Evolutionary conservation across 495 filamentous ascomycete genomes (phyloP).

Genomic region (Annulohypoxylon maeteangense): DNA sequence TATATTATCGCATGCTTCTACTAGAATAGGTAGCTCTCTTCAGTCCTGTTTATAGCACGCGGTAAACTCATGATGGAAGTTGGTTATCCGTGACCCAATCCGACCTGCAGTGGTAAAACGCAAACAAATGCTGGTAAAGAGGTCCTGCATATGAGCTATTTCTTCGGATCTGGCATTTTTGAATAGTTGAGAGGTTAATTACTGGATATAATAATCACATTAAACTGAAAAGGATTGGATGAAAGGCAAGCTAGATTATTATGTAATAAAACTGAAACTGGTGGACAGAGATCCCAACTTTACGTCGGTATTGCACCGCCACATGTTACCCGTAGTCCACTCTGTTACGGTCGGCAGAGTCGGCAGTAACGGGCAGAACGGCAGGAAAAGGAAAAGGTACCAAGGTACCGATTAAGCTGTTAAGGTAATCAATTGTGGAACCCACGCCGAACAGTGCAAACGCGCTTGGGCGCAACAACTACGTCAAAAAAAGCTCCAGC

Average conservation of each 20-base stretch:
- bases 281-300: not conserved
- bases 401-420: constrained; percentile 1
- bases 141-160: not conserved
- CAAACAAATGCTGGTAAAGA: not conserved
- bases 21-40: not conserved
- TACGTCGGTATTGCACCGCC: not conserved
- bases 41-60: not conserved
- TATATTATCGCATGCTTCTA: not conserved
- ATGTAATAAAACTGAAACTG: constrained; percentile 6
- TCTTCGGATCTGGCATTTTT: not conserved
- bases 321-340: not conserved
- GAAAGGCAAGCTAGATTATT: not conserved
- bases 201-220: not conserved
- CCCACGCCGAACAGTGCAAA: not conserved
- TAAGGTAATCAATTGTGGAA: constrained; percentile 14
- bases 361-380: not conserved
- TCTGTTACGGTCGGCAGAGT: not conserved
- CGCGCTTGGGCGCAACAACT: constrained; percentile 31
- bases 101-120: not conserved
- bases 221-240: not conserved
- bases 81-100: not conserved
- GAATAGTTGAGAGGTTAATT: not conserved
- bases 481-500: constrained; percentile 37
- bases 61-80: not conserved
- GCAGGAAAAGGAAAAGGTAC: too few species aligned